Percentiles rank a stretch among this genome's conserved stretches.
phyloP scores from a whole-genome alignment of 441 rosid genomes.

The Croton setiger region DNA sequence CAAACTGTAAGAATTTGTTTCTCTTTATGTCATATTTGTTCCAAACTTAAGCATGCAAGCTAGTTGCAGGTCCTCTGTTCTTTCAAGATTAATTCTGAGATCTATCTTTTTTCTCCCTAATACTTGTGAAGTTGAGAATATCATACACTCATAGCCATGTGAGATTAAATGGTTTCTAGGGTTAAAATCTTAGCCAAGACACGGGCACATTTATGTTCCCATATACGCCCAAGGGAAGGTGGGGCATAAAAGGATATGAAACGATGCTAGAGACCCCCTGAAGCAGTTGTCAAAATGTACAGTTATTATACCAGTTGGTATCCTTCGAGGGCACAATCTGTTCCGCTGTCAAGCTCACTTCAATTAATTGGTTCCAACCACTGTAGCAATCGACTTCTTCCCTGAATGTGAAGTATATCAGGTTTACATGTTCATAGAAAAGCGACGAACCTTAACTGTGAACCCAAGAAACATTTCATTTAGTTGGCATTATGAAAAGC shows the following conservation, averaged over 20 bases:
- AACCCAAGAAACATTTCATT: neutral
- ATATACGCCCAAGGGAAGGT: neutral
- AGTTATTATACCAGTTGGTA: neutral
- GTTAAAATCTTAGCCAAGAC: neutral
- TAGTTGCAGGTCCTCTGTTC: neutral
- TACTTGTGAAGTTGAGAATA: neutral
- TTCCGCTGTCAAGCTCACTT: neutral
- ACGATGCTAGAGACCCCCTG: neutral
- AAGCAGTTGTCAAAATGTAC: neutral
- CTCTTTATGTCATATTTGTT: neutral
- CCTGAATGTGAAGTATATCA: neutral
- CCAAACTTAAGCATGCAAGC: neutral
- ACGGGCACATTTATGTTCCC: neutral
- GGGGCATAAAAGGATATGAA: neutral
- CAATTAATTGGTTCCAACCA: neutral
- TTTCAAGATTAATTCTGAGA: neutral
- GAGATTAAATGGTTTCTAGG: neutral
- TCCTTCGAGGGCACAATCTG: neutral
- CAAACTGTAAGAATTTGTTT: constrained; percentile 53
- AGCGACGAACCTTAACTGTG: neutral
- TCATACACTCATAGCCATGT: neutral
- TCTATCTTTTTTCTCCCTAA: neutral
- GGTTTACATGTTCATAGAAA: neutral
- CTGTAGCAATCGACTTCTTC: neutral
- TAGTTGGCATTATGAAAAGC: neutral